Conservation (phyloP, 2,329 filamentous ascomycete genomes). For the Cadophora gregata region DNA sequence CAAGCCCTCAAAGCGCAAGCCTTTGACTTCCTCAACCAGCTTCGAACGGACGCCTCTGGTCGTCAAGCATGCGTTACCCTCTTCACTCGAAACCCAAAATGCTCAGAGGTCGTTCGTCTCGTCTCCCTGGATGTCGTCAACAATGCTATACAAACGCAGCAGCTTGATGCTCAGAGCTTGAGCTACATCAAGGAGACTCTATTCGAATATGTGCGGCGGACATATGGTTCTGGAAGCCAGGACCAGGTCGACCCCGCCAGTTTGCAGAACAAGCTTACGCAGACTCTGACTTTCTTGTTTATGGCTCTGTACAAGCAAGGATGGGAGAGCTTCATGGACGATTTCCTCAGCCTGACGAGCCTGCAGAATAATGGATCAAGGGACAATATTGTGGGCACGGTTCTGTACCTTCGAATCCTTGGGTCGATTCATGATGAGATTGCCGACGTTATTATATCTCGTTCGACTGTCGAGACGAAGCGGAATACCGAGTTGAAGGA, state of each 20-base stretch:
- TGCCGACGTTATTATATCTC: slow-evolving; percentile 85
- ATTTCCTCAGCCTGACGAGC: slow-evolving; percentile 79
- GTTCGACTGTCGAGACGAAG: slow-evolving; percentile 79
- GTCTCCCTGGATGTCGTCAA: slow-evolving; percentile 93
- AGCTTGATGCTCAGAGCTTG: slow-evolving; percentile 75
- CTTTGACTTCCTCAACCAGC: slow-evolving; percentile 78
- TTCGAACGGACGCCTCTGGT: slow-evolving; percentile 81
- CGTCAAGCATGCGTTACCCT: slow-evolving; percentile 90
- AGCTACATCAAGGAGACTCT: slow-evolving; percentile 80
- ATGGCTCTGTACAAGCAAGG: slow-evolving; percentile 82
- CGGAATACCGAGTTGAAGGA: slow-evolving; percentile 92
- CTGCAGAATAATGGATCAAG: slow-evolving; percentile 61
- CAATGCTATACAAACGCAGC: slow-evolving; percentile 81
- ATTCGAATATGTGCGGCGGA: slow-evolving; percentile 78
- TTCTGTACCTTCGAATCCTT: slow-evolving; percentile 88
- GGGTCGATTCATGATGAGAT: slow-evolving; percentile 96
- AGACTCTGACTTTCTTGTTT: slow-evolving; percentile 94
- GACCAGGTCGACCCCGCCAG: slow-evolving; percentile 70
- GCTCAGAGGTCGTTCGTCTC: slow-evolving; percentile 84
- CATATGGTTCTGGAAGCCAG: slow-evolving; percentile 66
- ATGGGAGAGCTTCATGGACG: slow-evolving; percentile 91
- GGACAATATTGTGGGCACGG: slow-evolving; percentile 76
- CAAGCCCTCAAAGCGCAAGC: slow-evolving; percentile 80
- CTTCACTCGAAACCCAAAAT: slow-evolving; percentile 78
- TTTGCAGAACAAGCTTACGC: slow-evolving; percentile 96